Percentiles rank a stretch among this genome's conserved stretches.
Conservation (phyloP, 2,329 filamentous ascomycete genomes). For the Xylaria sp. region DNA sequence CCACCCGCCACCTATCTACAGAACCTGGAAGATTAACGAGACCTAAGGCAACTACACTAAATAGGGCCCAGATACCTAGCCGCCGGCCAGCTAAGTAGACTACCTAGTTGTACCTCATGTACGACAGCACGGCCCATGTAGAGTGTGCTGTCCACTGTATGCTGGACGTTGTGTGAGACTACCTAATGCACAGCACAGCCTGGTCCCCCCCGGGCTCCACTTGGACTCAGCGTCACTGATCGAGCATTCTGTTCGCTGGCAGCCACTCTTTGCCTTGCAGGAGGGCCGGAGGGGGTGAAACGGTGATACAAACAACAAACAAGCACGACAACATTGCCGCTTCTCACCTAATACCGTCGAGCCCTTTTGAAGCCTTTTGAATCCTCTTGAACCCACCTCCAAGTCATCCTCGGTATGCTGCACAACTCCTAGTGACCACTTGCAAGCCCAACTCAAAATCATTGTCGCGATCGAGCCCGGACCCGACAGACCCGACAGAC, state of each 20-base stretch:
- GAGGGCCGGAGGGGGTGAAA: too few species aligned
- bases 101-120: too few species aligned
- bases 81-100: background rate
- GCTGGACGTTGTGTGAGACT: too few species aligned
- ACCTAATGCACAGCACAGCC: too few species aligned
- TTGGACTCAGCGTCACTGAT: background rate
- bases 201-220: too few species aligned
- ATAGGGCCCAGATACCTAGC: background rate
- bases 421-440: background rate
- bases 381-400: background rate
- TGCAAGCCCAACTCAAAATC: background rate
- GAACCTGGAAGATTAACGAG: too few species aligned
- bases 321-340: background rate
- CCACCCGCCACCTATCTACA: too few species aligned
- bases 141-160: too few species aligned
- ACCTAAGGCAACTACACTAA: too few species aligned
- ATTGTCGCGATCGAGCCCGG: background rate
- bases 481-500: background rate
- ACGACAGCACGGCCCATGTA: background rate
- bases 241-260: too few species aligned
- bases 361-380: too few species aligned
- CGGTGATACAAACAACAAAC: background rate
- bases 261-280: background rate
- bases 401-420: background rate
- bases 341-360: too few species aligned